Evolutionary conservation across 306 rosid species (phyloP), one percentile per base, ranked within the genome.

Genomic region (Corylus americana): DNA sequence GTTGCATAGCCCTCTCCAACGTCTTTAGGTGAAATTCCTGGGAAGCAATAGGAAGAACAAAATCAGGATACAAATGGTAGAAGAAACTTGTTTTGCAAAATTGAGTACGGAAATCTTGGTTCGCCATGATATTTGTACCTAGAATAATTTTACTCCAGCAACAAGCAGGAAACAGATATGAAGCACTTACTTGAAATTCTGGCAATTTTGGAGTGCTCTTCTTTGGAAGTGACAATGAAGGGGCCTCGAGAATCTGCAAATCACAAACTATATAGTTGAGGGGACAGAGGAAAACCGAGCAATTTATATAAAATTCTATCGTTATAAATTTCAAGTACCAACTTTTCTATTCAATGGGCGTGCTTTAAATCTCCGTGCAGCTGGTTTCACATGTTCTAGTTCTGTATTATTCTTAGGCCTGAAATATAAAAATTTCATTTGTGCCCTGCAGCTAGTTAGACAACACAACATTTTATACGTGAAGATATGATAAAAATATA

Each of bases 341-440:
- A 96, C 99, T 89, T 96, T 96, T 93, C 88, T 87, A 85, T 96
- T 96, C 75, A 96, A 78, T 1, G 96, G 99, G 16, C 94, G 97
- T 55, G 99, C 98, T 91, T 87, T 93, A 82, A 96, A 91, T 82
- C 87, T 88, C 68, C 81, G 87, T 70, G 82, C 79, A 71, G 86
- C 66, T 74, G 87, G 44, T 47, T 83, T 73, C 74, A 51, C 85
- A 63, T 51, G 62, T 71, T 89, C 93, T 54, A 83, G 72, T 81
- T 90, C 88, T 75, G 91, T 77, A 71, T 54, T 86, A 85, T 79
- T 88, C 75, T 82, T 91, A 35, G 93, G 86, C 83, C 97, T 93
- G 90, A 55, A 76, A 87, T 75, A 49, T 25, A 70, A 83, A 73
- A 39, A 79, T 27, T 71, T 47, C 44, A 71, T 73, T 58, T 11